Base-by-base conservation (phyloP, 345 rosid species). In the Eucalyptus marginata region DNA sequence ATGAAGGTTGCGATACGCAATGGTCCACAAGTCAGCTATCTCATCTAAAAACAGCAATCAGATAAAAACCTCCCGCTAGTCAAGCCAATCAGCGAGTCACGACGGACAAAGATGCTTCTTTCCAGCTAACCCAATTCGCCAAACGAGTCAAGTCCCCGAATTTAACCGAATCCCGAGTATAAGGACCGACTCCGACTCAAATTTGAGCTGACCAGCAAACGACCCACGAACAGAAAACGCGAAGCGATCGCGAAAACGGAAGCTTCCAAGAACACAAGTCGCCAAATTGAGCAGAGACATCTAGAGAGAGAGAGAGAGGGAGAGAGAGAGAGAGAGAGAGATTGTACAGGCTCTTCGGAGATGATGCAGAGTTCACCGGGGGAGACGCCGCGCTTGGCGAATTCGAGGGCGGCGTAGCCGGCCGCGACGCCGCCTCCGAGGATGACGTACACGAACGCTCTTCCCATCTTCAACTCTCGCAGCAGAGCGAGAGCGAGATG, bases 391-490 rank as follows among this genome's bases (percentile, higher is more conserved):
- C 91, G 90, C 89, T 91, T 93, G n/a, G 96, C 92, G 94, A 97
- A 95, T 93, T 98, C 99, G 89, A 98, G 96, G 89, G 98, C 98
- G 56, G 99, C 98, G 92, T 97, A 98, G 13, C 99, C 99, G 91
- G 98, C 98, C 52, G 98, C 95, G 14, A 98, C 99, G 40, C 99
- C 99, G 86, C 99, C 99, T 54, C 99, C 99, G 6, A 98, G 92
- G 87, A 97, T 97, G 87, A 98, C 99, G 92, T 96, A 98, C 52
- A 95, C 97, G 90, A 96, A 98, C 50, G 97, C 99, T 93, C 99
- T 97, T 89, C 99, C 99, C 99, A 97, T 97, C 90, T 66, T 89
- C 87, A 76, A 40, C 84, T 76, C 84, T 76, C 84, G 58, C 58
- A 20, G 0, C 15, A 6, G 29, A 20, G 81, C 6, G 44, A 71